Evolutionary conservation across 768 basidiomycete genomes (phyloP).

Genomic region (Trametes gibbosa): DNA sequence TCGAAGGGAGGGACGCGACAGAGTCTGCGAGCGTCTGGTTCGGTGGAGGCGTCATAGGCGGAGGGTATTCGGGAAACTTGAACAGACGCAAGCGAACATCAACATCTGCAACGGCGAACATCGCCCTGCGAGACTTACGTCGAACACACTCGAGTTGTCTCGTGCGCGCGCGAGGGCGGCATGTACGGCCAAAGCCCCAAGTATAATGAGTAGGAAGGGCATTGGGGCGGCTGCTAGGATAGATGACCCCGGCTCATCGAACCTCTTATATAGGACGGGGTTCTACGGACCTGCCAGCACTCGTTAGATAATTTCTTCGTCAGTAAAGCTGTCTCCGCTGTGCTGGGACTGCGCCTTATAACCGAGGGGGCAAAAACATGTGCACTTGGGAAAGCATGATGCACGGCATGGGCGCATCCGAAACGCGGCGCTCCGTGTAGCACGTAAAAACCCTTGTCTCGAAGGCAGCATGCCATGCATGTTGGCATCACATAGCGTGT

Average conservation of each 20-base stretch:
- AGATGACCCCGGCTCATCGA: not conserved
- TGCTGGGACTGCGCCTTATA: not conserved
- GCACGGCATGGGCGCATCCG: not conserved
- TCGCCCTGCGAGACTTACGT: not conserved
- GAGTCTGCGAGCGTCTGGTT: constrained; percentile 12
- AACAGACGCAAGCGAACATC: not conserved
- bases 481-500: not conserved
- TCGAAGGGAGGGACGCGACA: constrained; percentile 2
- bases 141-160: constrained; percentile 13
- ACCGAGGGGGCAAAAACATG: not conserved
- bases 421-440: not conserved
- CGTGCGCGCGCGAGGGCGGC: not conserved
- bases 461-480: not conserved
- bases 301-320: not conserved
- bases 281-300: not conserved
- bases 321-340: not conserved
- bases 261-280: not conserved
- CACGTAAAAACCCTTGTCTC: not conserved
- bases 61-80: constrained; percentile 22
- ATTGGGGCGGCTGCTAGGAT: not conserved
- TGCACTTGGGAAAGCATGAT: not conserved
- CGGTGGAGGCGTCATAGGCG: constrained; percentile 14
- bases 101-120: not conserved
- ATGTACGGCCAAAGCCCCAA: not conserved
- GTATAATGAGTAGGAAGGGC: not conserved